Evolutionary conservation across 768 basidiomycete genomes (phyloP).

Genomic region (Ramaria sp.): DNA sequence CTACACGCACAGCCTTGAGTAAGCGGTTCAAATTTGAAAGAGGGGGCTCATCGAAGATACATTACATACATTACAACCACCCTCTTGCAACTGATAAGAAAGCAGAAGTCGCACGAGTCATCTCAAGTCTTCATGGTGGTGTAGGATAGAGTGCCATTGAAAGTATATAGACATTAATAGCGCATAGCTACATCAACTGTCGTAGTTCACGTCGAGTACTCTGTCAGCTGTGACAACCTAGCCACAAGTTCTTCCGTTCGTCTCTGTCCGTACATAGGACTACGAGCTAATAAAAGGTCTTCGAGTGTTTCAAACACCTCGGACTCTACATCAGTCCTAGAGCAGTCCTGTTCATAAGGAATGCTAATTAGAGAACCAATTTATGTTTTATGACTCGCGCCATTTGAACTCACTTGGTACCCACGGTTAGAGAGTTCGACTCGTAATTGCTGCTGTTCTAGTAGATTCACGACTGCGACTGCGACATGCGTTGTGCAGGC

Average conservation of each 20-base stretch:
- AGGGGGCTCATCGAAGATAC: too few species aligned
- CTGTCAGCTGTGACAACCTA: constrained; percentile 33
- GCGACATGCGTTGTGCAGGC: neutral
- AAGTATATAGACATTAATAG: too few species aligned
- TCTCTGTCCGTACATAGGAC: constrained; percentile 40
- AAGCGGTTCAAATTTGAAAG: too few species aligned
- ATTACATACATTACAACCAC: too few species aligned
- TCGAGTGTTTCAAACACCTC: constrained; percentile 47
- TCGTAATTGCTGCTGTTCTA: constrained; percentile 5
- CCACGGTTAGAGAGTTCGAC: constrained; percentile 1
- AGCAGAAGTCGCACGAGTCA: too few species aligned
- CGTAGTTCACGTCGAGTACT: neutral
- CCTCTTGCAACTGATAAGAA: too few species aligned
- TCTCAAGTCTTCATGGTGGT: too few species aligned
- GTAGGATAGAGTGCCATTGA: too few species aligned
- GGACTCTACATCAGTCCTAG: constrained; percentile 11
- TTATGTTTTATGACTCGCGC: neutral
- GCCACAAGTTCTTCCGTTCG: constrained; percentile 35
- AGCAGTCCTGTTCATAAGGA: neutral
- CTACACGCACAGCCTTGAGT: too few species aligned
- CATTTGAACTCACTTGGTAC: neutral
- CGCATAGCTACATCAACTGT: too few species aligned
- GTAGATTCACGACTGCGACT: neutral
- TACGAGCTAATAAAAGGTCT: constrained; percentile 40
- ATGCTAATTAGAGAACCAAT: neutral